Conservation (phyloP, 208 protist genomes). For the Wallacemonas sp. region DNA sequence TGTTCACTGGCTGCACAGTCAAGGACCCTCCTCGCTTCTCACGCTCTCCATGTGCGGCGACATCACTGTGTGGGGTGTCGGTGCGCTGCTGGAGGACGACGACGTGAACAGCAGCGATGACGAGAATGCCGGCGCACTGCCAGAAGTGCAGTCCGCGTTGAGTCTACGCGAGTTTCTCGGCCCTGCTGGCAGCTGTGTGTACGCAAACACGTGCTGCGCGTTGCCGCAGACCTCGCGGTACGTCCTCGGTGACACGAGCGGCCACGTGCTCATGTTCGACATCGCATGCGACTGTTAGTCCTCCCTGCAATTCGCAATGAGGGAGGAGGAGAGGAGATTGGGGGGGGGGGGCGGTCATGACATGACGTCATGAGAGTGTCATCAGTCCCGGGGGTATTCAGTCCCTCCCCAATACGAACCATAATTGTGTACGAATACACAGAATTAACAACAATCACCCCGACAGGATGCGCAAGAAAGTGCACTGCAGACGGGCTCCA, state of each 20-base stretch:
- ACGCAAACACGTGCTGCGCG: constrained; percentile 28
- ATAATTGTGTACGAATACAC: too few relatives aligned
- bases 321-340: too few relatives aligned
- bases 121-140: constrained; percentile 38
- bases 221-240: constrained; percentile 10
- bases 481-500: too few relatives aligned
- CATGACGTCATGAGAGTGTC: too few relatives aligned
- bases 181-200: constrained; percentile 22
- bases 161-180: constrained; percentile 48
- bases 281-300: neutral
- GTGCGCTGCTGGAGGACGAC: constrained; percentile 22
- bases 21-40: constrained; percentile 30
- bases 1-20: constrained; percentile 41
- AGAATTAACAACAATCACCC: too few relatives aligned
- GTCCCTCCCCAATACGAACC: too few relatives aligned
- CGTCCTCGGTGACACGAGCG: constrained; percentile 36
- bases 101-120: constrained; percentile 31
- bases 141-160: constrained; percentile 39
- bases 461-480: too few relatives aligned
- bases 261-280: constrained; percentile 18
- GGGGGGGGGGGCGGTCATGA: too few relatives aligned
- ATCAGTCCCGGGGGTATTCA: too few relatives aligned
- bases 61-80: constrained; percentile 72
- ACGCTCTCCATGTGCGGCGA: constrained; percentile 76
- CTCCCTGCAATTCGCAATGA: neutral